These are phyloP conservation scores for Arabis alpina DNA, from an alignment of 345 rosid genomes.

Conservation along the genomic window DNA sequence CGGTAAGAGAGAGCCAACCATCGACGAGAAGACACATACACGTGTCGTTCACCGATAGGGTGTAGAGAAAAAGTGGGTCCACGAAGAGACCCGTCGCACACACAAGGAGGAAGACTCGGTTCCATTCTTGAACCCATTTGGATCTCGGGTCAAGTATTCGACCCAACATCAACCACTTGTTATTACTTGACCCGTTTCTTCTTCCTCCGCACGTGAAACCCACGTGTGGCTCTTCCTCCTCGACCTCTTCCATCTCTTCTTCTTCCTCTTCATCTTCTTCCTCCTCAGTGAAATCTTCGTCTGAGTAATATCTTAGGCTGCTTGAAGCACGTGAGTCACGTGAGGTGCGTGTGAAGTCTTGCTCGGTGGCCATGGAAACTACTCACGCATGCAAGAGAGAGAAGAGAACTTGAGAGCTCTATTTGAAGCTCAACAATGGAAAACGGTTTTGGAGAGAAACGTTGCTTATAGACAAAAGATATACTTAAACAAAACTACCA, in stretches of 20 bases:
- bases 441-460: conserved; percentile 29
- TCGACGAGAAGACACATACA: conserved; percentile 85
- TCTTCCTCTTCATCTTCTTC: conserved; percentile 34
- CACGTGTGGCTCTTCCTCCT: conserved; percentile 38
- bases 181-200: conserved; percentile 36
- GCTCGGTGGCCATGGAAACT: conserved; percentile 48
- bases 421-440: conserved; percentile 16
- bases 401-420: not conserved
- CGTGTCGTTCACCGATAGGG: conserved; percentile 68
- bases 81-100: conserved; percentile 86
- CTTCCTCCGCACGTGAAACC: conserved; percentile 38
- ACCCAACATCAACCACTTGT: conserved; percentile 56
- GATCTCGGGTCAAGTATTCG: conserved; percentile 84
- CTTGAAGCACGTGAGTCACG: conserved; percentile 42
- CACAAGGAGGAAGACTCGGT: conserved; percentile 73
- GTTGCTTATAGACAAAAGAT: conserved; percentile 9
- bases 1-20: conserved; percentile 94
- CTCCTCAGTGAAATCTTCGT: conserved; percentile 43
- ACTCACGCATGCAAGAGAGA: conserved; percentile 35
- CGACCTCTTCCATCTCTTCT: conserved; percentile 14
- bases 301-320: conserved; percentile 47
- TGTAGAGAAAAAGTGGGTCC: conserved; percentile 93
- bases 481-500: conserved; percentile 1
- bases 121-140: conserved; percentile 92
- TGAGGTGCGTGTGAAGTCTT: conserved; percentile 40